These are phyloP conservation scores for Lathyrus oleraceus DNA, from an alignment of 306 rosid genomes.

Conservation along the genomic window DNA sequence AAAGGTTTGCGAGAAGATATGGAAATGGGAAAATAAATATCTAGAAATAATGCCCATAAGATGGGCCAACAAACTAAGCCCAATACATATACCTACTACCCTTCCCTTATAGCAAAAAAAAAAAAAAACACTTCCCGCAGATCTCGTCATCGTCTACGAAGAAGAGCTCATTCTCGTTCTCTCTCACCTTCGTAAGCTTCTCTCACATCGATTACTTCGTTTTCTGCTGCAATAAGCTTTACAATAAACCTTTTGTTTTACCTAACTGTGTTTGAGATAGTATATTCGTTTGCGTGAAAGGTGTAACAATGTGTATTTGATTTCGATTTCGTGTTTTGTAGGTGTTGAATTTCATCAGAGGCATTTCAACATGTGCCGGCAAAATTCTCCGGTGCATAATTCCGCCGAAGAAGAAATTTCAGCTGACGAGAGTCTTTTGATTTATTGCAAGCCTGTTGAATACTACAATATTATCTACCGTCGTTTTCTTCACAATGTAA, in stretches of 20 bases:
- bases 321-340: not conserved
- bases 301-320: not conserved
- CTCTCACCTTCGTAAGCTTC: constrained; percentile 21
- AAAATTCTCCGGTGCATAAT: constrained; percentile 56
- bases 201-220: not conserved
- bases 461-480: constrained; percentile 85
- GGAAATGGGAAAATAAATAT: too few species aligned
- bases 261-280: constrained; percentile 24
- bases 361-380: constrained; percentile 70
- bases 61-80: too few species aligned
- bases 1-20: too few species aligned
- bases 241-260: constrained; percentile 14
- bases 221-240: not conserved
- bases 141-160: constrained; percentile 33
- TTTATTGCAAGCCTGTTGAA: constrained; percentile 97
- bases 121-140: constrained; percentile 15
- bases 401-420: constrained; percentile 67
- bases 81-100: too few species aligned
- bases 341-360: constrained; percentile 11
- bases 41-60: too few species aligned
- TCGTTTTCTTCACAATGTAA: constrained; percentile 79
- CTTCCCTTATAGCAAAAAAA: too few species aligned
- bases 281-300: not conserved
- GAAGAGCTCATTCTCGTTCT: not conserved
- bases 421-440: constrained; percentile 83